Conservation (phyloP, 495 filamentous ascomycete species). For the Acidiella bohemica region DNA sequence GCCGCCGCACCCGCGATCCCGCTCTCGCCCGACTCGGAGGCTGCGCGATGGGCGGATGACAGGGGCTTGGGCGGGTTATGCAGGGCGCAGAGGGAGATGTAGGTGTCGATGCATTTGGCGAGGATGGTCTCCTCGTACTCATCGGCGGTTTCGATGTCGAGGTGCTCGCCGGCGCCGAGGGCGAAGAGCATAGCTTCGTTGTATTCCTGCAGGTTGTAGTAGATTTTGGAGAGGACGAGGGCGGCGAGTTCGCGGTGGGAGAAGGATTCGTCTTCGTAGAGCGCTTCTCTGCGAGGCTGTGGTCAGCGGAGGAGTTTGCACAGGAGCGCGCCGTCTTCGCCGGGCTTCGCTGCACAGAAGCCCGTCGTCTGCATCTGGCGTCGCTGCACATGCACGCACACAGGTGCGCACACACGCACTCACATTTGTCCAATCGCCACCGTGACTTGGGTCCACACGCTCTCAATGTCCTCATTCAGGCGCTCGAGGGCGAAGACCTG, state of each 20-base stretch:
- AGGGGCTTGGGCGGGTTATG: conserved; percentile 40
- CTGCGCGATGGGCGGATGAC: conserved; percentile 32
- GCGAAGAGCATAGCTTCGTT: conserved; percentile 99
- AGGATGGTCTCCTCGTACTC: conserved; percentile 96
- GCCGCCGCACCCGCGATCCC: conserved; percentile 53
- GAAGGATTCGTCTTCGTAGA: conserved; percentile 93
- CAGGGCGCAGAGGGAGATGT: conserved; percentile 70
- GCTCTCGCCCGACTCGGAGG: conserved; percentile 59
- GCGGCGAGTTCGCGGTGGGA: conserved; percentile 89
- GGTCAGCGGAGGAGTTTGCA: too few relatives aligned
- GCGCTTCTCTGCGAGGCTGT: conserved; percentile 56
- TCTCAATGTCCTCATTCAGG: conserved; percentile 87
- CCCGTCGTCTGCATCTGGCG: too few relatives aligned
- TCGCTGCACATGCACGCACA: too few relatives aligned
- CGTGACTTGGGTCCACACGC: conserved; percentile 93
- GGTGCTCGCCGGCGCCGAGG: conserved; percentile 84
- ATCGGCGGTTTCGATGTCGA: conserved; percentile 77
- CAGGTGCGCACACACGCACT: too few relatives aligned
- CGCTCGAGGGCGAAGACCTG: conserved; percentile 87
- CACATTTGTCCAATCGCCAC: conserved; percentile 86
- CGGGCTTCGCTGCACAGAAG: not conserved
- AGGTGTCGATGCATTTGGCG: conserved; percentile 95
- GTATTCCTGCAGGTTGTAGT: conserved; percentile 97
- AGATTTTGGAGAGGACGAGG: conserved; percentile 90
- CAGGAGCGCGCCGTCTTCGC: too few relatives aligned